Evolutionary conservation across 495 filamentous ascomycete species (phyloP), one percentile per base, ranked within the genome.

Genomic region (Parmelia sp.): DNA sequence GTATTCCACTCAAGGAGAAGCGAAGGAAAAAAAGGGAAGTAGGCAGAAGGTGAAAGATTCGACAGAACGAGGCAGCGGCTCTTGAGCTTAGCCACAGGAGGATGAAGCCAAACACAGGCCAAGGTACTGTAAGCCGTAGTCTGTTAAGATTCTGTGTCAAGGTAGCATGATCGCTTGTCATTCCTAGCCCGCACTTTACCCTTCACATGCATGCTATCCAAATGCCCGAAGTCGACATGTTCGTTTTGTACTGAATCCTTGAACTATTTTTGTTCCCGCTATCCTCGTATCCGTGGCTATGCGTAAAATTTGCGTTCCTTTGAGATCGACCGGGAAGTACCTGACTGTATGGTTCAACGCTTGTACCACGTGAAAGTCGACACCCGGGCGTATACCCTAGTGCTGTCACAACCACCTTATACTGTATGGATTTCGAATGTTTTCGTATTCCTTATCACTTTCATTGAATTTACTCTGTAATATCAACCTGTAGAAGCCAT

Each of bases 81-180:
- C 31, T 14, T 19, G 49, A 49, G 49, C 25, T 53, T 31, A 31
- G 47, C n/a, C 1, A 51, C 11, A 6, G 25, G 49, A 53, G 31
- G 49, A 31, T n/a, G n/a, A n/a, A 53, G 0, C 35, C 19, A 4
- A 23, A 19, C 21, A n/a, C 8, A 25, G n/a, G 10, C 1, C 15
- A 25, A 25, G 49, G 21, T 57, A n/a, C 39, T 33, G 61, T 63
- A 63, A 63, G 51, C 51, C 33, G 61, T 63, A 63, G 39, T 36
- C 19, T 31, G 25, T 39, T 57, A 27, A 63, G 9, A 17, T 19
- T 40, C 27, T 44, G 25, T 12, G 39, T 33, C 27, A n/a, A 45
- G 58, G 39, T 59, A 44, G 39, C 39, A 60, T 27, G 36, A 60
- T 31, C 3, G 25, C n/a, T n/a, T 4, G 17, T n/a, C 25, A 10